A percentile compares a stretch with the other conserved stretches of the same genome.
Evolutionary conservation across 169 alveolate genomes (phyloP).

Genomic region (Cryptosporidium ubiquitum): DNA sequence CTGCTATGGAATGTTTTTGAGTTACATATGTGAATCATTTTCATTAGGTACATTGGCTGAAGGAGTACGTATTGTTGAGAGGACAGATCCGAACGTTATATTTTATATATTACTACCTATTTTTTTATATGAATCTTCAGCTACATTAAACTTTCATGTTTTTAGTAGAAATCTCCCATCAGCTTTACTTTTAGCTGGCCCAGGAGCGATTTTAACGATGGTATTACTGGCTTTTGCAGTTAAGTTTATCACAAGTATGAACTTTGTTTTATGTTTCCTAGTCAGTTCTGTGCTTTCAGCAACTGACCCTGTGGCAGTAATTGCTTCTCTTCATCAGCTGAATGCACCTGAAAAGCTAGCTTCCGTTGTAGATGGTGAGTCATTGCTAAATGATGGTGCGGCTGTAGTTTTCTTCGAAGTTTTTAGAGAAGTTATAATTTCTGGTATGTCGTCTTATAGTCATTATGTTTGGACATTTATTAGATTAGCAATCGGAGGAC

Average conservation of each 20-base stretch:
- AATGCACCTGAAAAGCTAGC: conserved; percentile 79
- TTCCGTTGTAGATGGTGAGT: conserved; percentile 80
- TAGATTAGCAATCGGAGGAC: conserved; percentile 79
- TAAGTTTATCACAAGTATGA: conserved; percentile 72
- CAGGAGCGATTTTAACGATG: conserved; percentile 75
- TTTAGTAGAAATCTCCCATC: conserved; percentile 60
- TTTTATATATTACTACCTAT: conserved; percentile 73
- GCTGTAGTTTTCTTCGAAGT: conserved; percentile 77
- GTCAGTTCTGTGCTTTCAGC: conserved; percentile 79
- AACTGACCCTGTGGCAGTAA: conserved; percentile 82
- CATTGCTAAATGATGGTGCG: conserved; percentile 79
- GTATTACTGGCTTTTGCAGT: conserved; percentile 75
- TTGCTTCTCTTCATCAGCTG: conserved; percentile 77
- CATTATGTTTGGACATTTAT: conserved; percentile 74
- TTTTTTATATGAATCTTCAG: conserved; percentile 75
- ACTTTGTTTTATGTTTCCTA: conserved; percentile 74
- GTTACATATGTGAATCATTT: conserved; percentile 73
- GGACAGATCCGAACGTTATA: conserved; percentile 73
- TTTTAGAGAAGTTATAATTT: conserved; percentile 47
- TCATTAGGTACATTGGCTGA: conserved; percentile 73
- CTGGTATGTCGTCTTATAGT: conserved; percentile 69
- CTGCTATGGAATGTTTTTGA: conserved; percentile 69
- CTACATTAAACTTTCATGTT: conserved; percentile 72
- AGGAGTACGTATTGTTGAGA: conserved; percentile 69
- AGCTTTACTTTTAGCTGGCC: conserved; percentile 75